Percentiles rank a stretch among this genome's conserved stretches.
phyloP scores from a whole-genome alignment of 441 rosid genomes.

The Erodium moschatum region DNA sequence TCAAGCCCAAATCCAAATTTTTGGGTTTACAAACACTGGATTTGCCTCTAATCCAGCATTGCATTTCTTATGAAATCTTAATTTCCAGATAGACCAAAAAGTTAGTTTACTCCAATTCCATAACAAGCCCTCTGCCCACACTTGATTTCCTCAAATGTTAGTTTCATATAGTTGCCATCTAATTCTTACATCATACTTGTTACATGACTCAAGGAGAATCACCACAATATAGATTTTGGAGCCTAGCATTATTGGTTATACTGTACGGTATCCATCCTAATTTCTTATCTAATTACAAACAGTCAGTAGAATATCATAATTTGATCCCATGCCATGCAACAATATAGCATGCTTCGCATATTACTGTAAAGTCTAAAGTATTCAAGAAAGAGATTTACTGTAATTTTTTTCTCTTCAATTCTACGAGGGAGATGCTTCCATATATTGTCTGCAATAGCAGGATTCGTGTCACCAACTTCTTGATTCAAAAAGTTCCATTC shows the following conservation, averaged over 20 bases:
- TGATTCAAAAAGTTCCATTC: constrained; percentile 68
- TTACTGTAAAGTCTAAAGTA: neutral
- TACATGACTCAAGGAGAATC: neutral
- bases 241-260: neutral
- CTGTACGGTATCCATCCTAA: neutral
- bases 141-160: neutral
- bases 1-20: too few species aligned
- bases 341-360: neutral
- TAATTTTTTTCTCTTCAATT: constrained; percentile 37
- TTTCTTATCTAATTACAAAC: too few species aligned
- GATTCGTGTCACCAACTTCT: constrained; percentile 39
- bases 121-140: neutral
- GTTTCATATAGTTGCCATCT: neutral
- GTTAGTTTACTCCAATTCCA: neutral
- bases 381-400: constrained; percentile 28
- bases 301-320: neutral
- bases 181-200: neutral
- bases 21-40: too few species aligned
- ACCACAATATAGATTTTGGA: neutral
- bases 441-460: constrained; percentile 46
- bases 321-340: neutral
- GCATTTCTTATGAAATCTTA: neutral
- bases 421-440: constrained; percentile 55
- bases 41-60: neutral
- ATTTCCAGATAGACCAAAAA: neutral